Base-by-base conservation (phyloP, 2,329 filamentous ascomycete genomes). In the Periglandula ipomoeae region DNA sequence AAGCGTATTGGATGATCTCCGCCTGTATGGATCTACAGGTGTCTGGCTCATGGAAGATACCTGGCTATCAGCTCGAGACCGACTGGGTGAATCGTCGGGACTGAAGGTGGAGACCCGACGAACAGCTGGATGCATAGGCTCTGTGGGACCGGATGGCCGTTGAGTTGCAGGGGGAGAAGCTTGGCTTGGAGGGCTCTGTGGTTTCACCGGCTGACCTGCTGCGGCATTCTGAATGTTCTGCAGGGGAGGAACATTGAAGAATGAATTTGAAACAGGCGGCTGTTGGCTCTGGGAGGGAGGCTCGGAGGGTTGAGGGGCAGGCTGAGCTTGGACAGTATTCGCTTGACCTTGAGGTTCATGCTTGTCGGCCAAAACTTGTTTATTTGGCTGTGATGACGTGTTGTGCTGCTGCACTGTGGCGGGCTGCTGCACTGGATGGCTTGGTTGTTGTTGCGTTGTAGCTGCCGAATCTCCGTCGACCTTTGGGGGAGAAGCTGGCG, bases 31-130 rank as follows among this genome's bases (percentile, higher is more conserved):
- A 11, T 54, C 56, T n/a, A 51, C 30, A 6, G 52, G 52, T 1
- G 55, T 53, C 0, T 53, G 53, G 5, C 49, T 46, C 17, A 55
- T 11, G 19, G 53, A 42, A 1, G 55, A 56, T 2, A 54, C 53
- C 20, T 49, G 44, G 20, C 56, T 55, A 32, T 55, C 50, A 0
- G 49, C 48, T 24, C 56, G 50, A 15, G 51, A 34, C 8, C 50
- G 50, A 13, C 49, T 34, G 8, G 55, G 51, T 15, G 51, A 53
- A 17, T 54, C 46, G 8, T 53, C 48, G 27, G 47, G 45, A 9
- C 38, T 45, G 17, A 50, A 44, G 3, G 48, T 51, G 11, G 49
- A 48, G 10, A 38, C 48, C 6, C 50, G 48, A 19, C 48, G 48
- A 15, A 47, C 20, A 10, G 30, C 44, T 44, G 44, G 9, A 40